phyloP scores from a whole-genome alignment of 1,284 basidiomycete species.

The Boletus semigastroideus region DNA sequence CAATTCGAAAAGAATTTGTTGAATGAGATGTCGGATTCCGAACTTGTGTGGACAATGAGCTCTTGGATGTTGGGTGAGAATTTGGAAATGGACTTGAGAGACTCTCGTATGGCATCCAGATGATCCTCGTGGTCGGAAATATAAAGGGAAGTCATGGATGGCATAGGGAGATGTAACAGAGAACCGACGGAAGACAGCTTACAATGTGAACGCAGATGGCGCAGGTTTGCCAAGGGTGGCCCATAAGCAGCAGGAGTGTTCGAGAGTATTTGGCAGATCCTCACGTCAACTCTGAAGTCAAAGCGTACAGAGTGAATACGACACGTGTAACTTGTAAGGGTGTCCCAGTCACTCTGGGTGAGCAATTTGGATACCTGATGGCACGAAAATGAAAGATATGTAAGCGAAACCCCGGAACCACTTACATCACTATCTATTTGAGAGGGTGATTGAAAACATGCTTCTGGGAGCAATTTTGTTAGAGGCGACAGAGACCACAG shows the following conservation, averaged over 20 bases:
- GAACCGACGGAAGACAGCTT: too few relatives aligned
- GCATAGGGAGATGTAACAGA: not conserved
- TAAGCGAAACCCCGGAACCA: too few relatives aligned
- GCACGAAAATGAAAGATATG: too few relatives aligned
- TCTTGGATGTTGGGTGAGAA: not conserved
- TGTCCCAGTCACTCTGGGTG: not conserved
- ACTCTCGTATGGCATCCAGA: not conserved
- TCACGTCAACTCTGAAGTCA: not conserved
- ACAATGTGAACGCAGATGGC: not conserved
- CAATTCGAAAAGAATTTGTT: too few relatives aligned
- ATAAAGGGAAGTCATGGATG: not conserved
- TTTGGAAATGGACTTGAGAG: not conserved
- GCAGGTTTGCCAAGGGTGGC: not conserved
- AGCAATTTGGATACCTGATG: not conserved
- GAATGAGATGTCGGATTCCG: too few relatives aligned
- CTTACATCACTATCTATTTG: too few relatives aligned
- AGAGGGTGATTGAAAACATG: too few relatives aligned
- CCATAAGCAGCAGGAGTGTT: not conserved
- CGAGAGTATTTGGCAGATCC: not conserved
- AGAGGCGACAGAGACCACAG: too few relatives aligned
- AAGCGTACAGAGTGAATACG: not conserved
- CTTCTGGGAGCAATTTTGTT: too few relatives aligned
- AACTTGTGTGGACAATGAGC: too few relatives aligned
- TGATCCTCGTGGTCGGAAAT: too few relatives aligned
- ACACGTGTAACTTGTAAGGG: not conserved